Evolutionary conservation across 345 rosid genomes (phyloP).

Genomic region (Turnera subulata): DNA sequence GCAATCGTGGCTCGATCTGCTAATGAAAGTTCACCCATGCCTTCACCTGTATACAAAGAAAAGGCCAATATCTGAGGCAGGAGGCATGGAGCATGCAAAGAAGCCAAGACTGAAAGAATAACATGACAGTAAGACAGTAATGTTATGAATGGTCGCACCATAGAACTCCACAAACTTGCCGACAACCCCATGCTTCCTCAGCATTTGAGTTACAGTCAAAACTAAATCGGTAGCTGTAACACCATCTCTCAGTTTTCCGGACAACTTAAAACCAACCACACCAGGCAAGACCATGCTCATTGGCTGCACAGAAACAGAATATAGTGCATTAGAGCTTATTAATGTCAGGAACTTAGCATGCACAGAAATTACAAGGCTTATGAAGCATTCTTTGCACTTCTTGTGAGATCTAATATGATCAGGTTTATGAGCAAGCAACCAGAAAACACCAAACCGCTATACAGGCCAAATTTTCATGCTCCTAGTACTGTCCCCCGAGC

Average conservation of each 20-base stretch:
- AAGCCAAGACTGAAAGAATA: neutral
- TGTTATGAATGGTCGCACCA: conserved; percentile 30
- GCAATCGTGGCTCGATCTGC: conserved; percentile 99
- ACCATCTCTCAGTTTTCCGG: conserved; percentile 73
- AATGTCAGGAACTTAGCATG: conserved; percentile 1
- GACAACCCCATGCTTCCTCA: conserved; percentile 95
- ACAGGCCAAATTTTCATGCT: too few relatives aligned
- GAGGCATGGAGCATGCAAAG: neutral
- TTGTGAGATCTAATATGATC: too few relatives aligned
- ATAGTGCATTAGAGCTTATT: conserved; percentile 3
- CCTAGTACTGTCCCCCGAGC: too few relatives aligned
- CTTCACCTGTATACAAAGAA: conserved; percentile 52
- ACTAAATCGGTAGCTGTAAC: conserved; percentile 95
- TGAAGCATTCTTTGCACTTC: neutral
- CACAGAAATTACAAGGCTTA: neutral
- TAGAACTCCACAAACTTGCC: conserved; percentile 93
- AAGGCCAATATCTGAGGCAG: conserved; percentile 9
- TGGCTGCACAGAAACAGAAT: conserved; percentile 49
- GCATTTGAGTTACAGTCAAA: conserved; percentile 87
- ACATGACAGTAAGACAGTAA: neutral
- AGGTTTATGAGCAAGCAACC: too few relatives aligned
- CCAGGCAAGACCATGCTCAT: conserved; percentile 99
- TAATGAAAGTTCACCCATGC: conserved; percentile 80
- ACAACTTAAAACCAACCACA: conserved; percentile 85
- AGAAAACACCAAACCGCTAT: too few relatives aligned